Conservation (phyloP, 2,329 filamentous ascomycete genomes). For the Cercospora beticola region DNA sequence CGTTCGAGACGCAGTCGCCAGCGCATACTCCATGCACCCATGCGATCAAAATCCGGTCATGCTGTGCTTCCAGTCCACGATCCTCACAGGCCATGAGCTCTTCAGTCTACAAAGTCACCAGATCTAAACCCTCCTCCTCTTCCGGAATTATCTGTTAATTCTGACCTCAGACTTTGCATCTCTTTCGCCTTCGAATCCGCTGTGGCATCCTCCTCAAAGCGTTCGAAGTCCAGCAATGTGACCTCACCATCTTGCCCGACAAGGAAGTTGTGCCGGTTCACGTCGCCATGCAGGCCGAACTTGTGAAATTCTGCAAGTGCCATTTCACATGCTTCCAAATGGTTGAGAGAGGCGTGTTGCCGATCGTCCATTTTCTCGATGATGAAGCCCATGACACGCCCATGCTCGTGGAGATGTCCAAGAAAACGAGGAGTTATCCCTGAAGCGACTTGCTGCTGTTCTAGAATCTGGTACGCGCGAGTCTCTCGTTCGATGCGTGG, state of each 20-base stretch:
- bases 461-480: slow-evolving; percentile 2
- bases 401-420: not conserved
- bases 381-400: not conserved
- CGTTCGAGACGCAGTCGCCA: not conserved
- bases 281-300: not conserved
- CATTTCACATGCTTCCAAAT: not conserved
- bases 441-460: not conserved
- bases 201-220: not conserved
- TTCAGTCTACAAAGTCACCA: not conserved
- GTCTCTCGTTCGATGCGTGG: slow-evolving; percentile 13
- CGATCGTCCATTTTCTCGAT: not conserved
- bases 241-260: not conserved
- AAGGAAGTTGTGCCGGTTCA: not conserved
- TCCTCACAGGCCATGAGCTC: not conserved
- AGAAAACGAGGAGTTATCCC: not conserved
- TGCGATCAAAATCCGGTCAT: not conserved
- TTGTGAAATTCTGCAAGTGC: not conserved
- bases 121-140: not conserved
- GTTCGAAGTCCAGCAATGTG: not conserved
- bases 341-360: not conserved
- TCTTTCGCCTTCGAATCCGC: not conserved
- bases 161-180: not conserved
- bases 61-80: not conserved
- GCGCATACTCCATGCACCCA: not conserved
- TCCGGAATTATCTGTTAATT: not conserved